Conservation (phyloP, 306 rosid species). For the Abrus precatorius region DNA sequence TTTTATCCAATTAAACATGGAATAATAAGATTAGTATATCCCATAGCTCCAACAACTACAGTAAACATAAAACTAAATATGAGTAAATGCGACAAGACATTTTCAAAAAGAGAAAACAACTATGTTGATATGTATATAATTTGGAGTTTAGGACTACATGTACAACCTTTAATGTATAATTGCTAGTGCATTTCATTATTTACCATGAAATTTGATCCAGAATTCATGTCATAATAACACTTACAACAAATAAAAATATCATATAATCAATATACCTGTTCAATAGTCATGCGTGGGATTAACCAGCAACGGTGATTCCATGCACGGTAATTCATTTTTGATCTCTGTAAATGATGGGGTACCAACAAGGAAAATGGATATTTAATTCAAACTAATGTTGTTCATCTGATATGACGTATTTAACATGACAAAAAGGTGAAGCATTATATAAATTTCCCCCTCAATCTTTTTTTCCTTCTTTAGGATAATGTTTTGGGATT, state of each 20-base stretch:
- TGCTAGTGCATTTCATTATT: slow-evolving; percentile 16
- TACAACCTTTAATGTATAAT: not conserved
- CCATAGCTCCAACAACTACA: slow-evolving; percentile 1
- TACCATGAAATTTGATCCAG: slow-evolving; percentile 3
- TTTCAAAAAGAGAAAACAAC: not conserved
- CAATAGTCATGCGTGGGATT: slow-evolving; percentile 72
- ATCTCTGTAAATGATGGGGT: slow-evolving; percentile 65
- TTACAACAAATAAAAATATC: not conserved
- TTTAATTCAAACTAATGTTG: slow-evolving; percentile 27
- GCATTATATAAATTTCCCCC: not conserved
- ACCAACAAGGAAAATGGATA: slow-evolving; percentile 36
- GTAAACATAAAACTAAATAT: not conserved
- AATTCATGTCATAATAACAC: not conserved
- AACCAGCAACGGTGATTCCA: slow-evolving; percentile 95
- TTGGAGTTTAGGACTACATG: slow-evolving; percentile 5
- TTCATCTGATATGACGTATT: slow-evolving; percentile 26
- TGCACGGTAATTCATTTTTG: slow-evolving; percentile 96
- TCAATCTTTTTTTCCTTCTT: not conserved
- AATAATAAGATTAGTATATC: not conserved
- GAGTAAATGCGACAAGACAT: slow-evolving; percentile 17
- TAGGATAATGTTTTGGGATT: slow-evolving; percentile 10
- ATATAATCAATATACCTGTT: slow-evolving; percentile 63
- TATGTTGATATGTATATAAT: not conserved
- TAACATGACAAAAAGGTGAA: slow-evolving; percentile 16
- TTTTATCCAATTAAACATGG: slow-evolving; percentile 15